Percentiles rank a stretch among this genome's conserved stretches.
These are phyloP conservation scores for Chrysanthemum makinoi DNA, from an alignment of 129 eudicot species.

Conservation along the genomic window DNA sequence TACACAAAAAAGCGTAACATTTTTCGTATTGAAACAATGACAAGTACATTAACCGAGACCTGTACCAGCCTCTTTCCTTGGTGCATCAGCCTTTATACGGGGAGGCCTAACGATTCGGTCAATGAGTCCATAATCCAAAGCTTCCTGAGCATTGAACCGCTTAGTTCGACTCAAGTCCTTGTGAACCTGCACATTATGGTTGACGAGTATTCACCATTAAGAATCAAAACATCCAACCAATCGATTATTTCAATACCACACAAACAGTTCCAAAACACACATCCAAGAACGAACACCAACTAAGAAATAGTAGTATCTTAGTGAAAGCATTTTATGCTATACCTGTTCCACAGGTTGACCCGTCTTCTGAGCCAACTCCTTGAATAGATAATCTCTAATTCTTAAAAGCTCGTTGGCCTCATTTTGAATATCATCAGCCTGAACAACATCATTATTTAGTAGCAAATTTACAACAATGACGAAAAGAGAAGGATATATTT, in stretches of 20 bases:
- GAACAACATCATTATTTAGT: conserved; percentile 19
- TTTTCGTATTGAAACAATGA: not conserved
- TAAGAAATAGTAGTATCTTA: not conserved
- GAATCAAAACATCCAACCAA: not conserved
- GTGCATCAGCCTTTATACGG: conserved; percentile 51
- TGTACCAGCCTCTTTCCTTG: conserved; percentile 38
- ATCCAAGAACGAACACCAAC: not conserved
- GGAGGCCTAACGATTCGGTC: conserved; percentile 70
- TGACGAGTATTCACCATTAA: not conserved
- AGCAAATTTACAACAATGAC: not conserved
- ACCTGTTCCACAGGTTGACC: conserved; percentile 85
- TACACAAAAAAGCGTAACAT: not conserved
- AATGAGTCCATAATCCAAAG: conserved; percentile 75
- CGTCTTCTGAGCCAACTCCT: conserved; percentile 69
- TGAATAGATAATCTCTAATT: conserved; percentile 78
- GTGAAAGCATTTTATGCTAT: conserved; percentile 3
- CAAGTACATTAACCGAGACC: conserved; percentile 36
- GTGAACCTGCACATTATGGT: conserved; percentile 48
- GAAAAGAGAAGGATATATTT: too few relatives aligned
- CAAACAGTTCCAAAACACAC: not conserved
- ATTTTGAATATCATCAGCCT: conserved; percentile 83
- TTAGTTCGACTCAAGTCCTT: conserved; percentile 52
- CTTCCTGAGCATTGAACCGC: conserved; percentile 60
- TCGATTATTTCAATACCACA: not conserved
- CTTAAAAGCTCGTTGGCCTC: conserved; percentile 77